Evolutionary conservation across 169 alveolate genomes (phyloP).

Genomic region (Plasmodium gonderi): DNA sequence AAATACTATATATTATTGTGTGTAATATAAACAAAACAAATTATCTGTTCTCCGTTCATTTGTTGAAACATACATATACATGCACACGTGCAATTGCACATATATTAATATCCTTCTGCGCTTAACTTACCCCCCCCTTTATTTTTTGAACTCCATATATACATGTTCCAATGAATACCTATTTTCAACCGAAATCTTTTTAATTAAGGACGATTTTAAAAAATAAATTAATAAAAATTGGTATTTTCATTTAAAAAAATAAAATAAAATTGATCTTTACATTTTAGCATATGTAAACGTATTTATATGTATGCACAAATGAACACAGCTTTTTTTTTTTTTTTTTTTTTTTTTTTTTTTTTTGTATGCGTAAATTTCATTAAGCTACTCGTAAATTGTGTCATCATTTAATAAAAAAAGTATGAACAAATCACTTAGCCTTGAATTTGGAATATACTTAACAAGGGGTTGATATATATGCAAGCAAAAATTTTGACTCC

Average conservation of each 20-base stretch:
- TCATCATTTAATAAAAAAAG: neutral
- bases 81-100: neutral
- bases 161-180: conserved; percentile 4
- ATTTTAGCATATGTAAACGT: neutral
- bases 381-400: neutral
- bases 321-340: no score
- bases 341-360: no score
- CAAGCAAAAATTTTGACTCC: neutral
- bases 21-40: neutral
- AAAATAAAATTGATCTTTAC: conserved; percentile 4
- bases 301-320: neutral
- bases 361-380: neutral
- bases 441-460: neutral
- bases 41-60: neutral
- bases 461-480: neutral
- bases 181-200: neutral
- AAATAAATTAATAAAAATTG: conserved; percentile 2
- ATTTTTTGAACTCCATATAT: neutral
- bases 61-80: neutral
- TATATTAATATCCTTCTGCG: neutral
- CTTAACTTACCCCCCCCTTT: neutral
- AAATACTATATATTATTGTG: neutral
- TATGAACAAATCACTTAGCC: neutral
- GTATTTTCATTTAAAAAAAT: conserved; percentile 7
- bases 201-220: conserved; percentile 13